Evolutionary conservation across 306 rosid species (phyloP), one percentile per base, ranked within the genome.

Genomic region (Urtica urens): DNA sequence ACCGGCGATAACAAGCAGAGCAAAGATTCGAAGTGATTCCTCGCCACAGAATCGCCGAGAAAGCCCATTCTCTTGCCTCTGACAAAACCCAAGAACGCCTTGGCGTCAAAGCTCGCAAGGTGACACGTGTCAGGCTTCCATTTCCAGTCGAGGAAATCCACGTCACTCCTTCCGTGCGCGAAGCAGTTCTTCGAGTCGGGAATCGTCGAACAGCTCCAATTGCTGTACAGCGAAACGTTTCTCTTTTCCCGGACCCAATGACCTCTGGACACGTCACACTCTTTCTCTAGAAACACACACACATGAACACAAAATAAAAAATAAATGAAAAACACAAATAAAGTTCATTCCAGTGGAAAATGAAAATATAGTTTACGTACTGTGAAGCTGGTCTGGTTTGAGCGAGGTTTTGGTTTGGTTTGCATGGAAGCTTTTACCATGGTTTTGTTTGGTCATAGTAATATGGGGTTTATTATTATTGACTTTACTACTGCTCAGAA

Each of bases 21-120:
- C 45, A 90, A 79, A 24, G 99, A 90, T 26, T 90, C 99, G 51
- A 81, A n/a, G 23, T 90, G 94, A 66, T 90, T 90, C 35, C 94
- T 72, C 4, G 95, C 70, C 17, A 90, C 92, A 45, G 97, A 90
- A 45, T 90, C 95, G 5, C 99, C 99, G 25, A 90, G 48, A 46
- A 90, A 90, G 1, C 81, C 94, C 80, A 85, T 56, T 53, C 63
- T 90, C 65, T 79, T 90, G 1, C 92, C 94, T 16, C 73, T 66
- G 47, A 79, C 74, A 11, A 75, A 59, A 28, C 65, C 53, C 50
- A 81, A 73, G 35, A 85, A 90, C 1, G 54, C 33, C 30, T 25
- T 75, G 9, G 85, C 61, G 15, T 81, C 75, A 20, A 90, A 85
- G 20, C 65, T 41, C 0, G 78, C 87, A 6, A 90, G 79, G 2